Evolutionary conservation across 176 grass and related monocot genomes (phyloP).

Genomic region (Saccharum officinarum): DNA sequence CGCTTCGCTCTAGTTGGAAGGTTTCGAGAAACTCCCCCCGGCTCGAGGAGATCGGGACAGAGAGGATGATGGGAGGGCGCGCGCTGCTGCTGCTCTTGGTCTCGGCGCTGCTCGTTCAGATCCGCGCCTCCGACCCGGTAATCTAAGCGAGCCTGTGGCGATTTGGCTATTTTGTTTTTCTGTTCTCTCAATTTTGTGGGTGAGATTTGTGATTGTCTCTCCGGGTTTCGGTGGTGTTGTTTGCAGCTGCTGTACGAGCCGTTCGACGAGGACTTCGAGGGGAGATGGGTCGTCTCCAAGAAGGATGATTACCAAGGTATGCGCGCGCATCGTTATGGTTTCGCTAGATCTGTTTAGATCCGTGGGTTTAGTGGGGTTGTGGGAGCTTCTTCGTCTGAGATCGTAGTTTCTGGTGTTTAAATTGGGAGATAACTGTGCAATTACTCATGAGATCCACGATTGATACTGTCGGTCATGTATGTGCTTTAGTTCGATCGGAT

Average conservation of each 20-base stretch:
- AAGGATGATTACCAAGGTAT: conserved; percentile 90
- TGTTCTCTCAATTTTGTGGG: not conserved
- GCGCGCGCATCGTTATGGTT: not conserved
- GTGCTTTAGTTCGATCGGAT: not conserved
- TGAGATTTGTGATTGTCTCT: conserved; percentile 22
- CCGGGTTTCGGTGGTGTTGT: conserved; percentile 12
- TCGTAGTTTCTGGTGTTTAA: not conserved
- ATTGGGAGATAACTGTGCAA: not conserved
- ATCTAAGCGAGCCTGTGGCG: not conserved
- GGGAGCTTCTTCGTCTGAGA: not conserved
- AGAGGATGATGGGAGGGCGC: conserved; percentile 31
- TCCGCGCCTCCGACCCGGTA: conserved; percentile 88
- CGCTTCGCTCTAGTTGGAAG: conserved; percentile 21
- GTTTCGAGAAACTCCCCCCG: not conserved
- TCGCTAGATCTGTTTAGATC: conserved; percentile 29
- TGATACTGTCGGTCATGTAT: not conserved
- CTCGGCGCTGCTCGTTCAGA: conserved; percentile 61
- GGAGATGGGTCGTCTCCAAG: conserved; percentile 66
- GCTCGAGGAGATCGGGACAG: conserved; percentile 22
- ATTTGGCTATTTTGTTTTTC: not conserved
- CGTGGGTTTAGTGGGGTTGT: conserved; percentile 12
- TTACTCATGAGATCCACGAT: conserved; percentile 8
- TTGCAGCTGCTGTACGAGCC: conserved; percentile 83
- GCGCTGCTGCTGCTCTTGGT: conserved; percentile 53
- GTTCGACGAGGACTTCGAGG: conserved; percentile 83